Conservation (phyloP, 176 grass and related monocot genomes). For the Triticum dicoccoides region DNA sequence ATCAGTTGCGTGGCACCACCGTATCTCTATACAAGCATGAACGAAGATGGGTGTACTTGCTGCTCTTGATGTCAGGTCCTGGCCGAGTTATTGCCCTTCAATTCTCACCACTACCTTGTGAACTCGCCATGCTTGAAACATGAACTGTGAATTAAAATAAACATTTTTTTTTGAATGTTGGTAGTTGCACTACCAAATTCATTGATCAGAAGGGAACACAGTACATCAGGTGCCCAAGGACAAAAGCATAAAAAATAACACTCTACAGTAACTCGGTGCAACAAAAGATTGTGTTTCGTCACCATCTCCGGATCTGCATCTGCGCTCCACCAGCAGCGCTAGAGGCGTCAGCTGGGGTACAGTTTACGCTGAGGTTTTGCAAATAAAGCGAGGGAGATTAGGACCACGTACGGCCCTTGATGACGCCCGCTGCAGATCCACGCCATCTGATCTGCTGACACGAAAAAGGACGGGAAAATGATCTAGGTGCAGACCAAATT, state of each 20-base stretch:
- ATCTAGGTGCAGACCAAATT: conserved; percentile 16
- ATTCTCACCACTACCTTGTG: not conserved
- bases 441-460: conserved; percentile 21
- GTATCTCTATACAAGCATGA: not conserved
- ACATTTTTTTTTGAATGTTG: not conserved
- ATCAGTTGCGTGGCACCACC: conserved; percentile 1
- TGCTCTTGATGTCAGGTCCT: conserved; percentile 31
- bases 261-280: too few relatives aligned
- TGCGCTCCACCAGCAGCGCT: not conserved
- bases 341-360: conserved; percentile 6
- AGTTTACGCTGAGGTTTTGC: conserved; percentile 13
- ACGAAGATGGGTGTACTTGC: conserved; percentile 11
- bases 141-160: not conserved
- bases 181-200: too few relatives aligned
- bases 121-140: not conserved
- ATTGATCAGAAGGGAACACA: too few relatives aligned
- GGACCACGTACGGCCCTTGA: conserved; percentile 38
- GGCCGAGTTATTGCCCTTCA: not conserved
- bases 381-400: conserved; percentile 34
- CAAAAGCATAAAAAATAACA: too few relatives aligned
- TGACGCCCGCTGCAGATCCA: conserved; percentile 13
- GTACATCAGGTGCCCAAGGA: too few relatives aligned
- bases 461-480: not conserved
- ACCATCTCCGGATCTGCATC: conserved; percentile 10
- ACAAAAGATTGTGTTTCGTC: not conserved